These are phyloP conservation scores for Cymbidium sinense DNA, from an alignment of 106 monocot genomes.

Conservation along the genomic window DNA sequence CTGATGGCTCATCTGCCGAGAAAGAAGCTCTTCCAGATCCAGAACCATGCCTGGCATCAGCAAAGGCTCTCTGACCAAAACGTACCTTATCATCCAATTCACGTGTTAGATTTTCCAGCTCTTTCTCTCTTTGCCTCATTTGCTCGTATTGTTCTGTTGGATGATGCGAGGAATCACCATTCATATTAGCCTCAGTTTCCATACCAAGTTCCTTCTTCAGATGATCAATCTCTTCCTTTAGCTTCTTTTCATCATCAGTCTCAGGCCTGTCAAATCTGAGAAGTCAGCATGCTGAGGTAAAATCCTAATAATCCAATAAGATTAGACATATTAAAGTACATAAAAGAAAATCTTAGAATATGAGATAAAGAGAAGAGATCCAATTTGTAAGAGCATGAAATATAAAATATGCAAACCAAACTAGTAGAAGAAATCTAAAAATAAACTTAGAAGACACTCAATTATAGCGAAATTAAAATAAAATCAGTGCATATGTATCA, in stretches of 20 bases:
- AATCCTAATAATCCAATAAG: neutral
- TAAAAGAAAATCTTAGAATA: neutral
- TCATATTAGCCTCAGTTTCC: conserved; percentile 18
- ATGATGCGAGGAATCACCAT: conserved; percentile 17
- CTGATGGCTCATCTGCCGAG: conserved; percentile 37
- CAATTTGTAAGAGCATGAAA: too few species aligned
- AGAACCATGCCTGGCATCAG: conserved; percentile 48
- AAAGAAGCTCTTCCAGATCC: conserved; percentile 29
- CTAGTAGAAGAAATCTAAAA: neutral
- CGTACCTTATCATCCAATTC: conserved; percentile 80
- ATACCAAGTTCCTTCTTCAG: conserved; percentile 37
- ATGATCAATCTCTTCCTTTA: conserved; percentile 65
- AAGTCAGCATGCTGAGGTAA: neutral
- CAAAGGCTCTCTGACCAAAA: conserved; percentile 46
- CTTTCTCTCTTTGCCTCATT: conserved; percentile 46
- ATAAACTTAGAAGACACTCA: neutral
- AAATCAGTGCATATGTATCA: too few species aligned
- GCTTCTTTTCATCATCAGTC: conserved; percentile 61
- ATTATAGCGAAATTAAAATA: too few species aligned
- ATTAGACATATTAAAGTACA: neutral
- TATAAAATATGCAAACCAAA: too few species aligned
- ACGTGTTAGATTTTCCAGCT: conserved; percentile 49
- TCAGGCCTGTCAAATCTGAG: conserved; percentile 48
- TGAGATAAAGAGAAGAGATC: neutral
- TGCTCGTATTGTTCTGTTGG: conserved; percentile 35